Conservation (phyloP, 164 flowering plant species). For the Piper longum region DNA sequence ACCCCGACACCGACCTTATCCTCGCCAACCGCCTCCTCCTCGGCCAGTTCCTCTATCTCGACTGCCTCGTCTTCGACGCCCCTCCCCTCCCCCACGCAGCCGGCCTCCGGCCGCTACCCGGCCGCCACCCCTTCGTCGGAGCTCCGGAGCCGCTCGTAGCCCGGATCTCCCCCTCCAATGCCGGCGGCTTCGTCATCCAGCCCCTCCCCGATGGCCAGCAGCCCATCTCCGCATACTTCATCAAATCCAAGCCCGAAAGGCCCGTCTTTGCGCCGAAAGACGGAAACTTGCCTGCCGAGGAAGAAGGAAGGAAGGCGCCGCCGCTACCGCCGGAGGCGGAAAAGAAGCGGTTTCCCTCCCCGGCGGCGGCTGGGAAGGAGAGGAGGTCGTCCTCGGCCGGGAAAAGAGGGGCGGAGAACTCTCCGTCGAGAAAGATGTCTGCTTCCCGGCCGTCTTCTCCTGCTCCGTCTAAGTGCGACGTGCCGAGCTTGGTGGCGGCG, state of each 20-base stretch:
- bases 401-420: conserved; percentile 47
- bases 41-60: conserved; percentile 76
- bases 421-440: conserved; percentile 33
- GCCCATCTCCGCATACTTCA: conserved; percentile 33
- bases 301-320: background rate
- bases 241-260: conserved; percentile 11
- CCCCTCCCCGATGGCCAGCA: conserved; percentile 49
- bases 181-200: conserved; percentile 65
- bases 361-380: conserved; percentile 16
- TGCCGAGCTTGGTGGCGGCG: conserved; percentile 68
- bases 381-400: conserved; percentile 41
- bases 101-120: conserved; percentile 65
- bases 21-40: conserved; percentile 79
- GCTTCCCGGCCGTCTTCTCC: conserved; percentile 63
- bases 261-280: conserved; percentile 21
- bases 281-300: conserved; percentile 11
- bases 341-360: conserved; percentile 48
- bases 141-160: conserved; percentile 60
- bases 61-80: conserved; percentile 45
- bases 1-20: conserved; percentile 65
- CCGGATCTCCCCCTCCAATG: conserved; percentile 34
- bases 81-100: conserved; percentile 63
- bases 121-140: conserved; percentile 68
- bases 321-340: conserved; percentile 2
- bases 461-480: conserved; percentile 75